Evolutionary conservation across 305 asterid genomes (phyloP).

Genomic region (Fraxinus nigra): DNA sequence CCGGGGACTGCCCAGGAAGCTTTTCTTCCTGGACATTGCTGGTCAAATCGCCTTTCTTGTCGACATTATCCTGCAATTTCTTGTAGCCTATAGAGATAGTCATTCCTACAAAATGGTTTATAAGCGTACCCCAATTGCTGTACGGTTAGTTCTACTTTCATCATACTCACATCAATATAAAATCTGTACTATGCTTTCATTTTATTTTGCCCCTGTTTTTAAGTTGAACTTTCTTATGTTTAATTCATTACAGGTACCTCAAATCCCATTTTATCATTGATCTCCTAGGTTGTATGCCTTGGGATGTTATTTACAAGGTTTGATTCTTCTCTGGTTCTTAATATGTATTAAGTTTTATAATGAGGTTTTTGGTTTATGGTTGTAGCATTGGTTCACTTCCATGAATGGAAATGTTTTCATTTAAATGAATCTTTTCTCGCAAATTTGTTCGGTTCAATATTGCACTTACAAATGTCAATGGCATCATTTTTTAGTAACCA

Average conservation of each 20-base stretch:
- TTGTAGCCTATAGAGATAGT: slow-evolving; percentile 74
- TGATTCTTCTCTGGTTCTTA: slow-evolving; percentile 12
- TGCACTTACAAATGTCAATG: not conserved
- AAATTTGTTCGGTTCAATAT: not conserved
- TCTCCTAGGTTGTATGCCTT: slow-evolving; percentile 78
- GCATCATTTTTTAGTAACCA: not conserved
- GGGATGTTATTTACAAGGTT: slow-evolving; percentile 94
- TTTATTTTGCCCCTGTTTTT: not conserved
- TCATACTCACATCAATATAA: not conserved
- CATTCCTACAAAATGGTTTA: slow-evolving; percentile 72
- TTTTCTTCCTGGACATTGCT: slow-evolving; percentile 66
- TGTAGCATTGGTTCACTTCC: not conserved
- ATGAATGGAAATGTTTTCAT: not conserved
- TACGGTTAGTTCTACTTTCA: slow-evolving; percentile 46
- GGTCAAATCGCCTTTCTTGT: slow-evolving; percentile 76
- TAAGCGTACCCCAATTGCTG: slow-evolving; percentile 58
- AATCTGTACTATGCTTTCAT: not conserved
- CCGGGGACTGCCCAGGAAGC: slow-evolving; percentile 75
- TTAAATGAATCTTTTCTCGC: not conserved
- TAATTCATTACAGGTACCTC: slow-evolving; percentile 52
- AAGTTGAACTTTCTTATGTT: not conserved
- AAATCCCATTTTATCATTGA: slow-evolving; percentile 67
- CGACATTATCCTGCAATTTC: slow-evolving; percentile 69
- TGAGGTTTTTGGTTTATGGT: not conserved
- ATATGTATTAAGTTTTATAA: not conserved